A percentile compares a stretch with the other conserved stretches of the same genome.
These are phyloP conservation scores for Blakeslea trispora DNA, from an alignment of 371 early-diverging fungal genomes.

Conservation along the genomic window DNA sequence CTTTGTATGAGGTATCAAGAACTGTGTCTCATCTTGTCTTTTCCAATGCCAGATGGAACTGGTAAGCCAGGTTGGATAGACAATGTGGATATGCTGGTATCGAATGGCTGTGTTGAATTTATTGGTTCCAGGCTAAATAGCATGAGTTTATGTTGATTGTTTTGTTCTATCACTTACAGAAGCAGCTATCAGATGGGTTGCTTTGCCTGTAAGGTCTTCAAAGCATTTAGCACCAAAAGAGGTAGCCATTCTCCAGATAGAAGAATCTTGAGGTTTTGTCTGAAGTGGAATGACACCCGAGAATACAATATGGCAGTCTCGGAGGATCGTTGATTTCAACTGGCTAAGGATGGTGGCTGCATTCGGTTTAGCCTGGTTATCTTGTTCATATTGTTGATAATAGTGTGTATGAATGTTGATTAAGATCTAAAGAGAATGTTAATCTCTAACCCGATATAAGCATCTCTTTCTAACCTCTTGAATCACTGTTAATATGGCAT, in stretches of 20 bases:
- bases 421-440: slow-evolving; percentile 26
- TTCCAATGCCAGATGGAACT: slow-evolving; percentile 60
- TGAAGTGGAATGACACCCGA: slow-evolving; percentile 62
- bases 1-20: slow-evolving; percentile 29
- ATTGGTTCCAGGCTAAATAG: slow-evolving; percentile 51
- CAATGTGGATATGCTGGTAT: slow-evolving; percentile 47
- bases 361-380: too few species aligned
- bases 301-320: slow-evolving; percentile 52
- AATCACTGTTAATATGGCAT: slow-evolving; percentile 31
- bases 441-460: not conserved
- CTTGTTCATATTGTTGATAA: slow-evolving; percentile 37
- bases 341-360: slow-evolving; percentile 43
- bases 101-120: slow-evolving; percentile 60
- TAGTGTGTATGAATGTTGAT: slow-evolving; percentile 43
- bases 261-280: slow-evolving; percentile 44
- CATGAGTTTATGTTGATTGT: not conserved
- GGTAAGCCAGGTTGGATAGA: slow-evolving; percentile 64
- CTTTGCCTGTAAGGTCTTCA: slow-evolving; percentile 48
- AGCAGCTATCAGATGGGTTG: slow-evolving; percentile 82
- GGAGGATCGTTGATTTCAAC: slow-evolving; percentile 47
- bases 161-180: slow-evolving; percentile 50
- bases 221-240: slow-evolving; percentile 73
- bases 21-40: slow-evolving; percentile 53
- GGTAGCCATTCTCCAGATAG: slow-evolving; percentile 70
- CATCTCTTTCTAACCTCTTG: not conserved